Evolutionary conservation across 2,329 filamentous ascomycete species (phyloP).

Genomic region (Rosellinia necatrix): DNA sequence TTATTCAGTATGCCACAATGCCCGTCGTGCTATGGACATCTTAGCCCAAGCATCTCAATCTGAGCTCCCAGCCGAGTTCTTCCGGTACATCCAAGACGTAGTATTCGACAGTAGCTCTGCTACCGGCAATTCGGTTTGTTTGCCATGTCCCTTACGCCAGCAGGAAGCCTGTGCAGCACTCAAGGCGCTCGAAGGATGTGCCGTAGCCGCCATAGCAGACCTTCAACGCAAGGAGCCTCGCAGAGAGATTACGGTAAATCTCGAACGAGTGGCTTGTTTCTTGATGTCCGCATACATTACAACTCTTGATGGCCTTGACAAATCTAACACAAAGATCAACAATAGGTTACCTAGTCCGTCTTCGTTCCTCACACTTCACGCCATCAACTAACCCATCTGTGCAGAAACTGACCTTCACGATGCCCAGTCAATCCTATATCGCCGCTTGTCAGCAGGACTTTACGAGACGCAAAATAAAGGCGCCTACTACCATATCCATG

Average conservation of each 20-base stretch:
- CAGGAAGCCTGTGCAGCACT: constrained; percentile 51
- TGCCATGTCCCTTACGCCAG: constrained; percentile 49
- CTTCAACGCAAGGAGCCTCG: constrained; percentile 51
- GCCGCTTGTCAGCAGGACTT: constrained; percentile 73
- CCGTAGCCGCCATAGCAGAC: constrained; percentile 64
- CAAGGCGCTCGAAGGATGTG: constrained; percentile 63
- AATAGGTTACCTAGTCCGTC: constrained; percentile 42
- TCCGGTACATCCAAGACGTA: constrained; percentile 36
- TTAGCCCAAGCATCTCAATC: constrained; percentile 35
- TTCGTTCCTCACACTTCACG: constrained; percentile 42
- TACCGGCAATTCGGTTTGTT: constrained; percentile 41
- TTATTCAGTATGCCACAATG: constrained; percentile 43
- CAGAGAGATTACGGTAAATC: constrained; percentile 53
- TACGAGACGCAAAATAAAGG: constrained; percentile 69
- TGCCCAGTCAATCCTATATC: constrained; percentile 73
- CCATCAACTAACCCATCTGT: constrained; percentile 21
- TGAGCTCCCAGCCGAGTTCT: constrained; percentile 42
- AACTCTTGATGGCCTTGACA: constrained; percentile 57
- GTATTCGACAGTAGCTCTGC: constrained; percentile 38
- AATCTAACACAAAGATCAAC: constrained; percentile 52
- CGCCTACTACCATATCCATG: constrained; percentile 77
- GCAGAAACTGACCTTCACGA: constrained; percentile 72
- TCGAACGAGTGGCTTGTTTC: constrained; percentile 60
- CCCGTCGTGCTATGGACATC: constrained; percentile 37
- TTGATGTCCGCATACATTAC: constrained; percentile 63